phyloP scores from a whole-genome alignment of 1,284 basidiomycete genomes.

The Ganoderma sinense region DNA sequence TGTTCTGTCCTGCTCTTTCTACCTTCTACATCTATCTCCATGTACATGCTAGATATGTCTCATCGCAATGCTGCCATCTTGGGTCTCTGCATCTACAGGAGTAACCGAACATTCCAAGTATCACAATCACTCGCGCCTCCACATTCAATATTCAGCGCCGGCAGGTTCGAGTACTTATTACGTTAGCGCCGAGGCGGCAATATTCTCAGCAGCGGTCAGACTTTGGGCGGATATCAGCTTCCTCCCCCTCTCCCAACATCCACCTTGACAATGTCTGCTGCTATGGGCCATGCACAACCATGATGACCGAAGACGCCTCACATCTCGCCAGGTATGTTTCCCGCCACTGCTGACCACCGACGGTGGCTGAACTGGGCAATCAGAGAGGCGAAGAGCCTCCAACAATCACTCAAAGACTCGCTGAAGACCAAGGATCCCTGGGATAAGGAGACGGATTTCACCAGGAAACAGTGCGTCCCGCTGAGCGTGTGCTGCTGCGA shows the following conservation, averaged over 20 bases:
- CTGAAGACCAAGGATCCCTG: slow-evolving; percentile 79
- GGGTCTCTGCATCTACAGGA: slow-evolving; percentile 39
- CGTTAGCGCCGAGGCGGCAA: slow-evolving; percentile 57
- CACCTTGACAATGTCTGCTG: slow-evolving; percentile 18
- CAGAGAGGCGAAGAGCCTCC: slow-evolving; percentile 76
- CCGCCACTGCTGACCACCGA: background rate
- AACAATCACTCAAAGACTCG: slow-evolving; percentile 73
- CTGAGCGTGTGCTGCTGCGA: background rate
- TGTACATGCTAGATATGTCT: background rate
- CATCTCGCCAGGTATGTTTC: slow-evolving; percentile 35
- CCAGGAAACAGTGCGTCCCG: slow-evolving; percentile 78
- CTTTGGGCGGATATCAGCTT: background rate
- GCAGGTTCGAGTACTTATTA: slow-evolving; percentile 40
- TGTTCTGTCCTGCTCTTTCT: slow-evolving; percentile 6
- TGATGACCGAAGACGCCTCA: slow-evolving; percentile 40
- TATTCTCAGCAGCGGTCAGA: slow-evolving; percentile 48
- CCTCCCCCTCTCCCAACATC: slow-evolving; percentile 13
- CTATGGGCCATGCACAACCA: slow-evolving; percentile 21
- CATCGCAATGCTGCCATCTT: slow-evolving; percentile 1
- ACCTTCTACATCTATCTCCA: background rate
- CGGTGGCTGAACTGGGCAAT: background rate
- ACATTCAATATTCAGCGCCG: background rate
- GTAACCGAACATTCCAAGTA: background rate
- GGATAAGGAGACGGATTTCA: slow-evolving; percentile 85
- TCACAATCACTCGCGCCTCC: background rate